Evolutionary conservation across 805 yeast species (phyloP).

Genomic region (Lipomyces mesembrius): DNA sequence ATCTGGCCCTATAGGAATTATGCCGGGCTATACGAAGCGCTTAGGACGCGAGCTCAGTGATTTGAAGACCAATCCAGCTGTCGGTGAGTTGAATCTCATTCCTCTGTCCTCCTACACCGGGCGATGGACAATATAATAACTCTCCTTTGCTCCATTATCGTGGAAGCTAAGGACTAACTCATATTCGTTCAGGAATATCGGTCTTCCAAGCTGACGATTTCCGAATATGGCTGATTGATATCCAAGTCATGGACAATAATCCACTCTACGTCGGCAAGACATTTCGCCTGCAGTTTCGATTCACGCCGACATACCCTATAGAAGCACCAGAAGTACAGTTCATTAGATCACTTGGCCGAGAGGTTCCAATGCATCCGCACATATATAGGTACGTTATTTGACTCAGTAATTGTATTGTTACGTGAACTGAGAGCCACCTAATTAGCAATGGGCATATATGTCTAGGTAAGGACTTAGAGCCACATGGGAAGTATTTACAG

Average conservation of each 20-base stretch:
- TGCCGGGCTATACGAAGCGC: slow-evolving; percentile 28
- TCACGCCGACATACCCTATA: slow-evolving; percentile 59
- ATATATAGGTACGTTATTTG: slow-evolving; percentile 53
- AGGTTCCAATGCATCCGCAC: slow-evolving; percentile 74
- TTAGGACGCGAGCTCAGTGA: slow-evolving; percentile 37
- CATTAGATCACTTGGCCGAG: slow-evolving; percentile 41
- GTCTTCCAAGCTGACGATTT: slow-evolving; percentile 46
- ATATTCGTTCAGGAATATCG: slow-evolving; percentile 39
- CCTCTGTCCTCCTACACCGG: neutral
- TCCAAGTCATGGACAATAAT: slow-evolving; percentile 47
- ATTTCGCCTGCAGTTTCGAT: slow-evolving; percentile 53
- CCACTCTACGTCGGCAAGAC: slow-evolving; percentile 48
- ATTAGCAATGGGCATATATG: slow-evolving; percentile 73
- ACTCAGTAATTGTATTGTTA: neutral
- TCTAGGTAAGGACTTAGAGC: slow-evolving; percentile 45
- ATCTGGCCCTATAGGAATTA: neutral
- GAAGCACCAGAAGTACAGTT: slow-evolving; percentile 63
- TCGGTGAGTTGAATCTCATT: slow-evolving; percentile 24
- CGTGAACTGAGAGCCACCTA: neutral
- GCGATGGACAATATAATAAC: neutral
- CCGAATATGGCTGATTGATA: slow-evolving; percentile 48
- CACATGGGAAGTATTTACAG: neutral
- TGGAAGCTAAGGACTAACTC: neutral
- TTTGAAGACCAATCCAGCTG: slow-evolving; percentile 31
- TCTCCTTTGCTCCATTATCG: neutral